Conservation (phyloP, 1,139 yeast genomes). For the Saccharomyces hybrid region DNA sequence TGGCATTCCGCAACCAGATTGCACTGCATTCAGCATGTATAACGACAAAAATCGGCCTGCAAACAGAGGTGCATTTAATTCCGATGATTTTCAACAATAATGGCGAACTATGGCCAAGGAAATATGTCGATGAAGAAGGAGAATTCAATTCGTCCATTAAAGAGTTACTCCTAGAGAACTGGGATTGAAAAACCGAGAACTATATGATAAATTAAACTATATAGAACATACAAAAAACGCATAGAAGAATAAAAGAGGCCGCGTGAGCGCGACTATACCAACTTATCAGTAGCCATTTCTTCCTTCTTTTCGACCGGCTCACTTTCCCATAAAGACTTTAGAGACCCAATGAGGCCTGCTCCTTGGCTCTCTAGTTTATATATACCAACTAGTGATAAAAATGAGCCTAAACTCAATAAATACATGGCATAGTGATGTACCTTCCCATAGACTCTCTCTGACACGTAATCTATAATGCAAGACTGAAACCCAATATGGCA, state of each 20-base stretch:
- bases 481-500: conserved; percentile 62
- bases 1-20: conserved; percentile 17
- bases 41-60: conserved; percentile 22
- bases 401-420: conserved; percentile 53
- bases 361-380: conserved; percentile 59
- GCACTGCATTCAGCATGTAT: conserved; percentile 31
- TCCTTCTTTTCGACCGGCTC: neutral
- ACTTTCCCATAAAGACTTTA: conserved; percentile 33
- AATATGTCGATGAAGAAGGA: neutral
- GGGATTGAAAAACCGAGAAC: neutral
- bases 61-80: conserved; percentile 13
- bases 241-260: neutral
- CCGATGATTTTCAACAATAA: conserved; percentile 7
- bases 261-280: neutral
- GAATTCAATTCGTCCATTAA: neutral
- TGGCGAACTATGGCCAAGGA: neutral
- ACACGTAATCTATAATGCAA: conserved; percentile 39
- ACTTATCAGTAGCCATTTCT: neutral
- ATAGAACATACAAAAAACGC: neutral
- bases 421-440: conserved; percentile 52
- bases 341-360: conserved; percentile 43
- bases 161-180: neutral
- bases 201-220: neutral
- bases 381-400: conserved; percentile 53
- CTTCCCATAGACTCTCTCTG: conserved; percentile 56